These are phyloP conservation scores for Plantago major DNA, from an alignment of 257 asterid species.

Conservation along the genomic window DNA sequence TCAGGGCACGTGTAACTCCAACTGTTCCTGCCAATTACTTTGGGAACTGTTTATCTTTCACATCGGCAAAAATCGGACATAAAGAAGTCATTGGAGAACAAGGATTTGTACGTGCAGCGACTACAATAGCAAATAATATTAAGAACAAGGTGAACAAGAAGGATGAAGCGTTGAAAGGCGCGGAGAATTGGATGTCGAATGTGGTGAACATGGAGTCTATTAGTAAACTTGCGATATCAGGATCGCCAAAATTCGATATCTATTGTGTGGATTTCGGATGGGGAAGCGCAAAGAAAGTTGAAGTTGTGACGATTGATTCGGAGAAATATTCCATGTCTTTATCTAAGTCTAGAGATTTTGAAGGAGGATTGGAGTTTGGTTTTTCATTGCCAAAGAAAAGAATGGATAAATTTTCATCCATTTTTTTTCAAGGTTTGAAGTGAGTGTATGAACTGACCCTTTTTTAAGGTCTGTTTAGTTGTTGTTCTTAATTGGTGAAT, in stretches of 20 bases:
- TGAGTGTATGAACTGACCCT: too few species aligned
- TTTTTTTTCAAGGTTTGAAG: constrained; percentile 19
- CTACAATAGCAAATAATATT: constrained; percentile 33
- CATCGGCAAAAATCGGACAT: constrained; percentile 17
- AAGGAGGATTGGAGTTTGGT: constrained; percentile 54
- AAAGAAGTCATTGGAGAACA: constrained; percentile 23
- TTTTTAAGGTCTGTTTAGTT: too few species aligned
- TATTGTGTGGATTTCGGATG: constrained; percentile 42
- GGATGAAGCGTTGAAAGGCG: constrained; percentile 23
- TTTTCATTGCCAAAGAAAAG: constrained; percentile 23
- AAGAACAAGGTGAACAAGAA: constrained; percentile 19
- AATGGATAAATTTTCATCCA: constrained; percentile 36
- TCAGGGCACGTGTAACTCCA: constrained; percentile 24
- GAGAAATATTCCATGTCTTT: constrained; percentile 31
- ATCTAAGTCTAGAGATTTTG: constrained; percentile 26
- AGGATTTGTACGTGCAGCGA: constrained; percentile 39
- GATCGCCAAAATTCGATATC: constrained; percentile 47
- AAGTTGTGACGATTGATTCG: constrained; percentile 33
- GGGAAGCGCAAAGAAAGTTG: constrained; percentile 42
- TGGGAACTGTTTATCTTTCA: constrained; percentile 44
- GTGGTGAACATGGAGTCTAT: neutral
- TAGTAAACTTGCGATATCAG: constrained; percentile 27
- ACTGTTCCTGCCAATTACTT: constrained; percentile 35
- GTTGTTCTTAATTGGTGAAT: too few species aligned
- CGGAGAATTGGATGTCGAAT: constrained; percentile 34